These are phyloP conservation scores for Dothiorella sarmentorum DNA, from an alignment of 2,329 filamentous ascomycete species.

Conservation along the genomic window DNA sequence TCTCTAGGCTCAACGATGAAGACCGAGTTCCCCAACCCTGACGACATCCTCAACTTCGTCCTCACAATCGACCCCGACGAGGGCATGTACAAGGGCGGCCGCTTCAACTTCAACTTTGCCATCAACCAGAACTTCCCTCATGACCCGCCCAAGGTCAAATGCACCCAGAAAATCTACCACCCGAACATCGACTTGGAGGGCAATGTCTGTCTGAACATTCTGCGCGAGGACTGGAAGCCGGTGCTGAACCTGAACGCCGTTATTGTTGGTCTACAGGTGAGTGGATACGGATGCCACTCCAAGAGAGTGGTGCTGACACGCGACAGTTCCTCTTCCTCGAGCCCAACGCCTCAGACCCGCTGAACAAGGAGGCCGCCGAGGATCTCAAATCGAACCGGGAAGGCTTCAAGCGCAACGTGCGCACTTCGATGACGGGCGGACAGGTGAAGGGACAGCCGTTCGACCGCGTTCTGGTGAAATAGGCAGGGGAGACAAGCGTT, in stretches of 20 bases:
- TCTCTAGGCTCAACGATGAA: constrained; percentile 76
- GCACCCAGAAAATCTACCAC: constrained; percentile 97
- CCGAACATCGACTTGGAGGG: constrained; percentile 97
- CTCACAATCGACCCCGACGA: constrained; percentile 82
- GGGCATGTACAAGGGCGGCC: constrained; percentile 81
- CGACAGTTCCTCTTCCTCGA: constrained; percentile 90
- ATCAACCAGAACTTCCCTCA: constrained; percentile 96
- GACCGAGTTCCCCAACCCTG: constrained; percentile 75
- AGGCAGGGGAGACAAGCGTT: background rate
- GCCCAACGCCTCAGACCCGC: constrained; percentile 92
- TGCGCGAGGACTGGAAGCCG: constrained; percentile 98
- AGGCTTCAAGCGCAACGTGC: constrained; percentile 86
- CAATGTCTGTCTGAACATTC: constrained; percentile 96
- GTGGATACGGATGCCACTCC: constrained; percentile 21
- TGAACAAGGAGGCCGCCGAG: constrained; percentile 97
- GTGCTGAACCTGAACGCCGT: constrained; percentile 95
- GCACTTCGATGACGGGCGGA: constrained; percentile 77
- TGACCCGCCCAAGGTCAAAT: constrained; percentile 95
- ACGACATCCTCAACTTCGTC: constrained; percentile 81
- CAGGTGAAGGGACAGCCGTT: constrained; percentile 68
- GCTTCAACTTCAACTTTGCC: constrained; percentile 84
- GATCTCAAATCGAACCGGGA: constrained; percentile 84
- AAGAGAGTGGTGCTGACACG: constrained; percentile 18
- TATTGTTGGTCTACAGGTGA: constrained; percentile 85
- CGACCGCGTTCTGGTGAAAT: constrained; percentile 59